phyloP scores from a whole-genome alignment of 2,329 filamentous ascomycete species.

The Xylariales sp. region DNA sequence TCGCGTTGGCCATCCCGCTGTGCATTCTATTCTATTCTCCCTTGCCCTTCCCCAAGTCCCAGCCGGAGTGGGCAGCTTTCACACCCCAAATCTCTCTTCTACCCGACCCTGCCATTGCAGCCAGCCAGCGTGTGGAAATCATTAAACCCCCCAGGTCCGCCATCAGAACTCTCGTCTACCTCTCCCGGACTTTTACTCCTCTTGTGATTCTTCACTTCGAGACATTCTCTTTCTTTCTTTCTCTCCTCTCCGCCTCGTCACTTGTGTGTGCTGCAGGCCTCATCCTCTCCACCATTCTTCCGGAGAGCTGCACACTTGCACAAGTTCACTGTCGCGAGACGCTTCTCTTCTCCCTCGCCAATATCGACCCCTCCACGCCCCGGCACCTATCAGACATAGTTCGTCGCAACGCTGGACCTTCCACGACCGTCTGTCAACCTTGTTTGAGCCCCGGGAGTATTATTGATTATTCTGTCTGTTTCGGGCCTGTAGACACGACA shows the following conservation, averaged over 20 bases:
- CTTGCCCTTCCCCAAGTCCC: slow-evolving; percentile 4
- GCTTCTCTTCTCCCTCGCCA: slow-evolving; percentile 10
- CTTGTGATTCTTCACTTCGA: slow-evolving; percentile 34
- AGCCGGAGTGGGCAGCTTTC: slow-evolving; percentile 6
- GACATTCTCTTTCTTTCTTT: slow-evolving; percentile 34
- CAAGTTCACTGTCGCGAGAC: slow-evolving; percentile 14
- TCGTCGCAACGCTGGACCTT: slow-evolving; percentile 28
- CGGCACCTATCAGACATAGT: slow-evolving; percentile 26
- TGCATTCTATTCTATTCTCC: background rate
- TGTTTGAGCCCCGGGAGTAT: slow-evolving; percentile 25
- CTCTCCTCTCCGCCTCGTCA: slow-evolving; percentile 22
- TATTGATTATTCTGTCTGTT: slow-evolving; percentile 21
- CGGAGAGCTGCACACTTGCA: slow-evolving; percentile 25
- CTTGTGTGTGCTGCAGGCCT: slow-evolving; percentile 26
- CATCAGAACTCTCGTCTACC: slow-evolving; percentile 22
- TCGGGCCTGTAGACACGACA: slow-evolving; percentile 24
- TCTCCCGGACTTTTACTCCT: slow-evolving; percentile 28
- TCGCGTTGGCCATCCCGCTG: background rate
- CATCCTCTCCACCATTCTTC: slow-evolving; percentile 13
- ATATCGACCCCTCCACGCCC: slow-evolving; percentile 1
- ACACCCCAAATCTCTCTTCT: slow-evolving; percentile 8
- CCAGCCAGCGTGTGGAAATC: slow-evolving; percentile 24
- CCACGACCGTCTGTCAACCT: slow-evolving; percentile 17
- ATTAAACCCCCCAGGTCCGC: slow-evolving; percentile 27
- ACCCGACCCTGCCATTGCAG: background rate